Base-by-base conservation (phyloP, 345 rosid species). In the Citrus trifoliata region DNA sequence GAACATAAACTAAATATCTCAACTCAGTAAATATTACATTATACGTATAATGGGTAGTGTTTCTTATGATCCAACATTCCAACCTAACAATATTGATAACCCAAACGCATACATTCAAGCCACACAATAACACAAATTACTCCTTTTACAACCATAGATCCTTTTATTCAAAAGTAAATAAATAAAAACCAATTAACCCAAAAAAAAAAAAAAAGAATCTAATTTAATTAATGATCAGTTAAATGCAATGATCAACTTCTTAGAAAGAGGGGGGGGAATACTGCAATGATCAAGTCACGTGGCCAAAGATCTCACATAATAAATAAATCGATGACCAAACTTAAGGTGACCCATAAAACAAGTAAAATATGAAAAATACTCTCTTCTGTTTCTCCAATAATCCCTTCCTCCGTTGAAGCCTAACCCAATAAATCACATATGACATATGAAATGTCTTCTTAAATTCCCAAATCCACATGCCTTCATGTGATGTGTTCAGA, bases 401-500 rank as follows among this genome's bases (percentile, higher is more conserved):
- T 56, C 24, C 61, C 61, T 5, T 19, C 24, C 8, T 22, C 61
- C 8, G 61, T 21, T 5, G 24, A 19, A 19, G 4, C 25, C 61
- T 22, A 19, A 56, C 24, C 61, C 61, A 21, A 7, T 0, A 21
- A 55, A 21, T 19, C 21, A 55, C 53, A 67, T 2, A 68, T 5
- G 0, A 12, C 27, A 38, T 27, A 68, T 68, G 71, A 46, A 24
- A 56, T 56, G 61, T 56, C 7, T 0, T 63, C 35, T 63, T 30
- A 63, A 63, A 25, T 61, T 61, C 25, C 14, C 28, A 21, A 5
- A 13, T 63, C 67, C 67, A 63, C 67, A 63, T 63, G 67, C 8
- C 72, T 42, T 70, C 59, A 46, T 46, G 73, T 70, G 73, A 40
- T 13, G 59, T 70, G 35, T 27, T 70, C 56, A 40, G 70, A 18